Conservation (phyloP, 192 early-diverging fungal species). For the Thoreauomyces humboldtii region DNA sequence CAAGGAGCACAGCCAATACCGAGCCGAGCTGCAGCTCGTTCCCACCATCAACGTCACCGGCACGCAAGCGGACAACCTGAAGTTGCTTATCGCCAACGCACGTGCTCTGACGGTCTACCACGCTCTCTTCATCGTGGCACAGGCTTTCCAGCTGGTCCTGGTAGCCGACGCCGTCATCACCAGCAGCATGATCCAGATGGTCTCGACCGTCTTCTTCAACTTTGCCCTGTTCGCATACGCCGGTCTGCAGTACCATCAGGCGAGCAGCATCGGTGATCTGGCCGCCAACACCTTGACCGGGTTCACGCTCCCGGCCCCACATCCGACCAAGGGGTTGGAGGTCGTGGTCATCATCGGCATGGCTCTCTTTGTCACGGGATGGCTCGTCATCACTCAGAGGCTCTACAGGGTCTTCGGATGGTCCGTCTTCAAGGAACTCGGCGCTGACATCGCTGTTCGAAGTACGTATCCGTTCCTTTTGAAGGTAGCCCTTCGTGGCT, state of each 20-base stretch:
- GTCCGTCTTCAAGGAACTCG: slow-evolving; percentile 56
- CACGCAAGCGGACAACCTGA: background rate
- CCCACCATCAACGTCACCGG: background rate
- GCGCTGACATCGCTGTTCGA: slow-evolving; percentile 50
- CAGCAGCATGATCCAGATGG: slow-evolving; percentile 49
- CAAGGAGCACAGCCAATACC: slow-evolving; percentile 15
- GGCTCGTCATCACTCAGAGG: slow-evolving; percentile 40
- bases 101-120: slow-evolving; percentile 47
- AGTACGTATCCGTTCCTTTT: slow-evolving; percentile 36
- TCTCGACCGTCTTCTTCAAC: slow-evolving; percentile 47
- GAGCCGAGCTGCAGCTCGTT: background rate
- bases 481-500: background rate
- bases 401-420: slow-evolving; percentile 58
- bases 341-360: slow-evolving; percentile 35
- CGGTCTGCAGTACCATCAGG: slow-evolving; percentile 40
- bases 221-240: slow-evolving; percentile 40
- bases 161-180: slow-evolving; percentile 47
- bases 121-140: slow-evolving; percentile 39
- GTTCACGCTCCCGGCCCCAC: background rate
- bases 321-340: slow-evolving; percentile 31
- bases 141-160: slow-evolving; percentile 45
- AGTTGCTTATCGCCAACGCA: slow-evolving; percentile 10
- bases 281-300: background rate
- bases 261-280: slow-evolving; percentile 21
- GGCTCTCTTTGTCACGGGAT: slow-evolving; percentile 39